Evolutionary conservation across 1,284 basidiomycete species (phyloP), one percentile per base, ranked within the genome.

Genomic region (Meira miltonrushii): DNA sequence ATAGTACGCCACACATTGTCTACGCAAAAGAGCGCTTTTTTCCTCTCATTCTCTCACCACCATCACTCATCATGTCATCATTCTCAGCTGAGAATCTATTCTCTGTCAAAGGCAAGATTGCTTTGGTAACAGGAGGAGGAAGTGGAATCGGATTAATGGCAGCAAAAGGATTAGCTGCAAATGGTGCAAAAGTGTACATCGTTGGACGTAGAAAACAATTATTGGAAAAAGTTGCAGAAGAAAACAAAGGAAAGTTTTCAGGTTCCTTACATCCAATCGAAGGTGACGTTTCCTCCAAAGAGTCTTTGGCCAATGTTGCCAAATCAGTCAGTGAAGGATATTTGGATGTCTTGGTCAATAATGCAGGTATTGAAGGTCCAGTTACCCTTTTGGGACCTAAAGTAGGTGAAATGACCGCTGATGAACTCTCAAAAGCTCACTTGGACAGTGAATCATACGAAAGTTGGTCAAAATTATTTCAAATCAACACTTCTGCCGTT

Each of bases 151-250:
- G 72, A n/a, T 64, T 74, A n/a, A 69, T 64, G 28, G 66, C 68
- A 3, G 65, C 71, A 1, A 58, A 67, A 1, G 67, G 66, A 3
- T 66, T 74, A 25, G 72, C 72, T 1, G 56, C 66, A 25, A 68
- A 71, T 57, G 72, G 72, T n/a, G 71, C 69, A 2, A 69, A 62
- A 11, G 72, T 74, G 4, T 73, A 71, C 65, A 74, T 74, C 46
- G 59, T 60, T 17, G 72, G 72, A 19, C 59, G 72, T 21, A 55
- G 72, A 0, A 54, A 58, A 33, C 55, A 64, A 1, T 60, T 60
- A 53, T 59, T 74, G 2, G 61, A 71, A 8, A 37, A 65, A 2
- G 68, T 69, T 2, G 64, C 64, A 12, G 23, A 51, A 51, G 33
- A 8, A 15, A 57, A 61, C 40, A 41, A 48, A 21, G 11, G 51